A percentile compares a stretch with the other conserved stretches of the same genome.
phyloP scores from a whole-genome alignment of 148 eudicot genomes.

The Nepenthes mirabilis region DNA sequence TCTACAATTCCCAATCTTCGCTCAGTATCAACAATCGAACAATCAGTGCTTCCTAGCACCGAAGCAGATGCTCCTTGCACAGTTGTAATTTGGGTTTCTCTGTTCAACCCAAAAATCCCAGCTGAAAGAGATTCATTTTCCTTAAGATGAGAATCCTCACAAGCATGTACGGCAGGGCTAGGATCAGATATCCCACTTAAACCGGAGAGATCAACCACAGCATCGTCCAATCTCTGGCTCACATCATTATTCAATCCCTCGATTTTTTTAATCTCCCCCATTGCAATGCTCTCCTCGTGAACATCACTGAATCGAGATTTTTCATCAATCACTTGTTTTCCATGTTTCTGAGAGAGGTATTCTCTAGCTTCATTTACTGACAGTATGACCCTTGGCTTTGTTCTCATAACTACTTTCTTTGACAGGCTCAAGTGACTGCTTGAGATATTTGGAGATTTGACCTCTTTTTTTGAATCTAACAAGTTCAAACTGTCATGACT shows the following conservation, averaged over 20 bases:
- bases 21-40: slow-evolving; percentile 6
- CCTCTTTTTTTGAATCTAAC: slow-evolving; percentile 8
- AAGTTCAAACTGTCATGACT: slow-evolving; percentile 4
- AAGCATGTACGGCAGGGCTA: slow-evolving; percentile 4
- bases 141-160: slow-evolving; percentile 4
- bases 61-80: slow-evolving; percentile 1
- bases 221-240: slow-evolving; percentile 10
- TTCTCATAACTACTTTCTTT: slow-evolving; percentile 16
- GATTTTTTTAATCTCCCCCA: not conserved
- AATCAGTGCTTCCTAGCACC: slow-evolving; percentile 1
- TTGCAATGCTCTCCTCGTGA: slow-evolving; percentile 6
- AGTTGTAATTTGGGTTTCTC: slow-evolving; percentile 5
- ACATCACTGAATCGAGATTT: slow-evolving; percentile 11
- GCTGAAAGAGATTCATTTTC: slow-evolving; percentile 5
- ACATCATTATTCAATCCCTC: slow-evolving; percentile 5
- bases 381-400: slow-evolving; percentile 47
- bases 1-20: not conserved
- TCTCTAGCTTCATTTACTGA: slow-evolving; percentile 82
- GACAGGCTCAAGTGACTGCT: slow-evolving; percentile 11
- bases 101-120: slow-evolving; percentile 7
- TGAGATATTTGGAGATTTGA: slow-evolving; percentile 7
- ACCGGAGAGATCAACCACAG: slow-evolving; percentile 1
- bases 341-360: slow-evolving; percentile 48
- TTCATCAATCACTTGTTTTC: slow-evolving; percentile 7
- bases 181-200: slow-evolving; percentile 9